These are phyloP conservation scores for Bocquillonia castaneifolia DNA, from an alignment of 441 rosid species.

Conservation along the genomic window DNA sequence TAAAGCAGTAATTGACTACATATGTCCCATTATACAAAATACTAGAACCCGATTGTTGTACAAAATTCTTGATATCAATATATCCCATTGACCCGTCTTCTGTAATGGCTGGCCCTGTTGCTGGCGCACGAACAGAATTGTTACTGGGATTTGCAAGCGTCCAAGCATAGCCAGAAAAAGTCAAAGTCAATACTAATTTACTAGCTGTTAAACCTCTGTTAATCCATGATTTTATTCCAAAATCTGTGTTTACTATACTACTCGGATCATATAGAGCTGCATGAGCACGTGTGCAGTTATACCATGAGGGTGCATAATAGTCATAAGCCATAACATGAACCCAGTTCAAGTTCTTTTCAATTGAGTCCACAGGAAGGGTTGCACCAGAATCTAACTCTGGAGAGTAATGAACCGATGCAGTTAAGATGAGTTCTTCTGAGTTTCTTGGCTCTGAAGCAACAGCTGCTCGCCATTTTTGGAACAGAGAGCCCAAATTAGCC, in stretches of 20 bases:
- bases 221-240: constrained; percentile 15
- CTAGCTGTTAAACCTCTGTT: constrained; percentile 7
- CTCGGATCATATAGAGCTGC: constrained; percentile 29
- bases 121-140: constrained; percentile 22
- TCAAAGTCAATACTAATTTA: constrained; percentile 23
- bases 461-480: constrained; percentile 25
- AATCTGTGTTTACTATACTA: neutral
- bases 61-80: constrained; percentile 9
- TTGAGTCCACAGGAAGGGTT: constrained; percentile 19
- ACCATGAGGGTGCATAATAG: neutral
- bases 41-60: neutral
- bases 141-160: constrained; percentile 8
- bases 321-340: constrained; percentile 19
- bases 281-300: constrained; percentile 10
- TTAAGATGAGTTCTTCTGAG: constrained; percentile 22
- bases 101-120: constrained; percentile 19
- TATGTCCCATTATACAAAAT: constrained; percentile 20
- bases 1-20: constrained; percentile 20
- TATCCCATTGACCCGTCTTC: neutral
- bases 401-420: constrained; percentile 14
- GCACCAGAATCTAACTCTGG: neutral
- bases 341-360: constrained; percentile 28
- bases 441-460: constrained; percentile 12
- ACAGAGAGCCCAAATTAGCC: constrained; percentile 6
- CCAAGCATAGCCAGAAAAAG: constrained; percentile 31